Conservation (phyloP, 2,329 filamentous ascomycete genomes). For the Pestalotiopsis sp. region DNA sequence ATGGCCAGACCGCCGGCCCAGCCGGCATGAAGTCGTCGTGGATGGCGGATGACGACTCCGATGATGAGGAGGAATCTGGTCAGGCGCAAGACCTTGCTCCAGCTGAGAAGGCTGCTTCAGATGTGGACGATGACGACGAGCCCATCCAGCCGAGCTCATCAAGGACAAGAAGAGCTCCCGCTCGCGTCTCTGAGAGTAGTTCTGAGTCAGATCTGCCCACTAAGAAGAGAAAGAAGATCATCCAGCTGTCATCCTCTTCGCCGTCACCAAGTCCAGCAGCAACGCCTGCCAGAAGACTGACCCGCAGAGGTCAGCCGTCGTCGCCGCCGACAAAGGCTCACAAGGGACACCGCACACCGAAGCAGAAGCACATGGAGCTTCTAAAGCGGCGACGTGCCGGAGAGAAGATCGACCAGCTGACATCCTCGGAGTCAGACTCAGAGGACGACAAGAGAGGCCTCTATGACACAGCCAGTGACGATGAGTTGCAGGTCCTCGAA, state of each 20-base stretch:
- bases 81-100: conserved; percentile 8
- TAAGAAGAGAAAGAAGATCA: conserved; percentile 29
- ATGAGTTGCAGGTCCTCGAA: conserved; percentile 30
- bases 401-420: conserved; percentile 39
- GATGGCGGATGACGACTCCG: conserved; percentile 15
- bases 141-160: conserved; percentile 10
- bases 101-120: conserved; percentile 11
- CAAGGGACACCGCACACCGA: conserved; percentile 37
- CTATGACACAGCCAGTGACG: conserved; percentile 36
- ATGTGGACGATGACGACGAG: conserved; percentile 19
- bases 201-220: conserved; percentile 26
- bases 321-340: conserved; percentile 24
- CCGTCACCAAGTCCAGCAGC: not conserved
- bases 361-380: conserved; percentile 43
- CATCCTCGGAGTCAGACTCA: conserved; percentile 44
- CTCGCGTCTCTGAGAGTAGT: conserved; percentile 23
- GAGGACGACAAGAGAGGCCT: conserved; percentile 49
- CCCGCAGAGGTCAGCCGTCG: conserved; percentile 7
- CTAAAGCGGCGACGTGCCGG: conserved; percentile 40
- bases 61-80: not conserved
- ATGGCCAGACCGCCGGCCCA: no score
- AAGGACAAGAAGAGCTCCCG: conserved; percentile 23
- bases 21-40: conserved; percentile 12
- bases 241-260: conserved; percentile 14
- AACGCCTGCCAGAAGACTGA: conserved; percentile 10